phyloP scores from a whole-genome alignment of 805 yeast species.

The Kodamaea laetipori region DNA sequence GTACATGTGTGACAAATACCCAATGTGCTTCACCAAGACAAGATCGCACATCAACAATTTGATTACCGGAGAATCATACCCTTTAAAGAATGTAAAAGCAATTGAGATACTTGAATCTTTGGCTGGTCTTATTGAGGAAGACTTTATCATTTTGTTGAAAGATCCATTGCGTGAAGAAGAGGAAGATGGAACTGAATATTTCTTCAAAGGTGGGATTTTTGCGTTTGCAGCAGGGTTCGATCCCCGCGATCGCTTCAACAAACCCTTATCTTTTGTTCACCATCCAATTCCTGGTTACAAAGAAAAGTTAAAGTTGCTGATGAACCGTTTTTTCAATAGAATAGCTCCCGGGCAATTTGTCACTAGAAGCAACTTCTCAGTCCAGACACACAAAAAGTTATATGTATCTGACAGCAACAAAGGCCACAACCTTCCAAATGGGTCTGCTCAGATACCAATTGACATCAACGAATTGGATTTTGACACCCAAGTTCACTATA shows the following conservation, averaged over 20 bases:
- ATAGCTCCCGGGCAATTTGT: slow-evolving; percentile 40
- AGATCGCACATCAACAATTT: slow-evolving; percentile 19
- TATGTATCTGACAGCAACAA: slow-evolving; percentile 44
- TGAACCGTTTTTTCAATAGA: slow-evolving; percentile 44
- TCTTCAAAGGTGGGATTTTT: slow-evolving; percentile 46
- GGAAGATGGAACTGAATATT: slow-evolving; percentile 39
- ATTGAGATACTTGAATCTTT: slow-evolving; percentile 26
- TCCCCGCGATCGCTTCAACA: slow-evolving; percentile 39
- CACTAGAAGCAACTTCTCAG: slow-evolving; percentile 42
- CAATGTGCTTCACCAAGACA: slow-evolving; percentile 34
- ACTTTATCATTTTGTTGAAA: slow-evolving; percentile 40
- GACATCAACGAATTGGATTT: slow-evolving; percentile 38
- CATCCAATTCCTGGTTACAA: slow-evolving; percentile 47
- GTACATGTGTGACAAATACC: slow-evolving; percentile 41
- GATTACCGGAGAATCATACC: slow-evolving; percentile 28
- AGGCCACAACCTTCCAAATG: slow-evolving; percentile 38
- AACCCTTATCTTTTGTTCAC: slow-evolving; percentile 41
- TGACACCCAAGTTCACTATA: slow-evolving; percentile 39
- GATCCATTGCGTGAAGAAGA: slow-evolving; percentile 33
- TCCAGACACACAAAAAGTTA: slow-evolving; percentile 37
- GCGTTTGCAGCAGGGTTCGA: slow-evolving; percentile 50
- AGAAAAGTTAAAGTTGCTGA: slow-evolving; percentile 38
- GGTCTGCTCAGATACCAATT: slow-evolving; percentile 26
- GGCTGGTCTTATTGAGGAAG: slow-evolving; percentile 41
- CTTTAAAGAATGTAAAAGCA: slow-evolving; percentile 13